A percentile compares a stretch with the other conserved stretches of the same genome.
These are phyloP conservation scores for Thielaviopsis populi DNA, from an alignment of 2,329 filamentous ascomycete species.

Conservation along the genomic window DNA sequence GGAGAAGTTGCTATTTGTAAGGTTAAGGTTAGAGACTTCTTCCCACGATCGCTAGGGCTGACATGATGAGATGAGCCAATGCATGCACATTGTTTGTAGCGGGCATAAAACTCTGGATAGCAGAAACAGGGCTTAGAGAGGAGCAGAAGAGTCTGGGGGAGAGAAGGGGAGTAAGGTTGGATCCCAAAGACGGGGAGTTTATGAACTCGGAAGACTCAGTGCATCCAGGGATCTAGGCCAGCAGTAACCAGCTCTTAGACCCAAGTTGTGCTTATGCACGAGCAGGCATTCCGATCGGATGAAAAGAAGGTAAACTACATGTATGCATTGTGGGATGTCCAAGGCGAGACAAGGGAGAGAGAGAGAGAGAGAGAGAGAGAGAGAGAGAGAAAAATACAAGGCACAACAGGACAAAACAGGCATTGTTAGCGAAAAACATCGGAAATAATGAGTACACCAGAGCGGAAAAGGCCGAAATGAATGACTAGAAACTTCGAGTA, in stretches of 20 bases:
- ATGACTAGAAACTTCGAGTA: not conserved
- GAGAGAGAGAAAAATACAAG: not conserved
- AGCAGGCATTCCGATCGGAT: not conserved
- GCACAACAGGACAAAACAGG: not conserved
- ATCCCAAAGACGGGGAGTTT: not conserved
- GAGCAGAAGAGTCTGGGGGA: not conserved
- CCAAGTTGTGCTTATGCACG: slow-evolving; percentile 3
- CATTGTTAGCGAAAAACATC: not conserved
- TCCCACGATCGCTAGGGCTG: not conserved
- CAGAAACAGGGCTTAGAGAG: not conserved
- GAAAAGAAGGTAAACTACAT: not conserved
- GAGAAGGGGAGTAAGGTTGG: not conserved
- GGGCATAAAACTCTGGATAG: not conserved
- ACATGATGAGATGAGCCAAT: not conserved
- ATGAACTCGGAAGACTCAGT: not conserved
- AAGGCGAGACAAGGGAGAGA: not conserved
- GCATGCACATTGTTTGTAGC: not conserved
- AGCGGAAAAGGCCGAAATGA: not conserved
- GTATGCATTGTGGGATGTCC: not conserved
- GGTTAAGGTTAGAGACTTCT: not conserved
- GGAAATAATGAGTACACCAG: not conserved
- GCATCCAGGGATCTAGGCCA: not conserved
- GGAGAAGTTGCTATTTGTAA: not conserved
- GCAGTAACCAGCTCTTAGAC: not conserved
- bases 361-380: not conserved